phyloP scores from a whole-genome alignment of 2,329 filamentous ascomycete species.

The Cucurbitaria berberidis region DNA sequence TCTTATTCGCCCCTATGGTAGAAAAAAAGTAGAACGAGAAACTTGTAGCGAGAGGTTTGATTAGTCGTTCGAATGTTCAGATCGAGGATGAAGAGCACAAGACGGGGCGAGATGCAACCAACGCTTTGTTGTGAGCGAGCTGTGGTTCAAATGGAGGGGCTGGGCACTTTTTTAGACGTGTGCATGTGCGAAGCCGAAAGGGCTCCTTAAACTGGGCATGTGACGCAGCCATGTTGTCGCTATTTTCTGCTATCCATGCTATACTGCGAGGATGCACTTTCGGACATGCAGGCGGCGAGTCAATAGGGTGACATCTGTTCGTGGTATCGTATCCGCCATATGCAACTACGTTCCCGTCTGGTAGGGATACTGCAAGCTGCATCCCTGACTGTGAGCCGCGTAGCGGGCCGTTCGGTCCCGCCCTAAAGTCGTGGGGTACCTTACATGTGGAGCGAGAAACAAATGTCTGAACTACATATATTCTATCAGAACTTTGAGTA shows the following conservation, averaged over 20 bases:
- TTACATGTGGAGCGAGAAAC: not conserved
- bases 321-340: not conserved
- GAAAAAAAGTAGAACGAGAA: no score
- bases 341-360: not conserved
- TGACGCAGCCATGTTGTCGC: not conserved
- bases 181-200: no score
- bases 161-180: no score
- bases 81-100: no score
- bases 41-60: no score
- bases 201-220: not conserved
- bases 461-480: not conserved
- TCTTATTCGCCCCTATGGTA: no score
- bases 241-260: not conserved
- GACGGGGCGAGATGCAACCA: no score
- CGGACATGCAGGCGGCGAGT: no score
- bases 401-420: conserved; percentile 15
- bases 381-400: conserved; percentile 13
- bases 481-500: not conserved
- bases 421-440: not conserved
- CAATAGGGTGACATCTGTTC: not conserved
- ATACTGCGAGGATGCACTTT: not conserved
- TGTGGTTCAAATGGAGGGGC: no score
- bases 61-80: no score
- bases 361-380: not conserved
- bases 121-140: no score